Evolutionary conservation across 2,329 filamentous ascomycete species (phyloP), one percentile per base, ranked within the genome.

Genomic region (Monilinia polystroma): DNA sequence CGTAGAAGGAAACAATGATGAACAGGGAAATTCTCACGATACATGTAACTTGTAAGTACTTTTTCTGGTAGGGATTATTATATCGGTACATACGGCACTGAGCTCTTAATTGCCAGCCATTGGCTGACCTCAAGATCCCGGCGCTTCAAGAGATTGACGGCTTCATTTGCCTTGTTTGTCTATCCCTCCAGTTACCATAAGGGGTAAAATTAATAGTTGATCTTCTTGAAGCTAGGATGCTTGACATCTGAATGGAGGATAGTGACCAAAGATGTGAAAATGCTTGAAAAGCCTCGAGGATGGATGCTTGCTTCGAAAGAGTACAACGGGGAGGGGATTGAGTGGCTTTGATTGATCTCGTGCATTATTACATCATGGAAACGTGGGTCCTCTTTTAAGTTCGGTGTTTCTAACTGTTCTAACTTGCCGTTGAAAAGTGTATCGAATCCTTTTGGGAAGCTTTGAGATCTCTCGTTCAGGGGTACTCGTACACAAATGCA

Each of bases 1-100:
- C n/a, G 49, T 32, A 23, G 43, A 56, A n/a, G 60, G 52, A 43
- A 43, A 43, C 32, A 18, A 56, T 45, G 60, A 53, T 32, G 51
- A 55, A 49, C 60, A 32, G 60, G 59, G 60, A 63, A 63, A 41
- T 52, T 63, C 41, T 58, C 56, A 59, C 41, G 57, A 47, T 35
- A 35, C 41, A 35, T 35, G 41, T 59, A 26, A 23, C 41, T 47
- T 14, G 57, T 29, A 35, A 58, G 16, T n/a, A 32, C 16, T 16
- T 32, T 8, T 32, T 29, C 12, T 43, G 41, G 38, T n/a, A 58
- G 38, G 26, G 56, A 32, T 59, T 59, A 26, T 32, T 32, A 32
- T 47, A 47, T 47, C 56, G 56, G 56, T 47, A 59, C 43, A 6
- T 59, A 59, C 41, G 26, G 57, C 26, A 59, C 3, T 47, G 26